These are phyloP conservation scores for Evansstolkia leycettana DNA, from an alignment of 495 filamentous ascomycete species.

Conservation along the genomic window DNA sequence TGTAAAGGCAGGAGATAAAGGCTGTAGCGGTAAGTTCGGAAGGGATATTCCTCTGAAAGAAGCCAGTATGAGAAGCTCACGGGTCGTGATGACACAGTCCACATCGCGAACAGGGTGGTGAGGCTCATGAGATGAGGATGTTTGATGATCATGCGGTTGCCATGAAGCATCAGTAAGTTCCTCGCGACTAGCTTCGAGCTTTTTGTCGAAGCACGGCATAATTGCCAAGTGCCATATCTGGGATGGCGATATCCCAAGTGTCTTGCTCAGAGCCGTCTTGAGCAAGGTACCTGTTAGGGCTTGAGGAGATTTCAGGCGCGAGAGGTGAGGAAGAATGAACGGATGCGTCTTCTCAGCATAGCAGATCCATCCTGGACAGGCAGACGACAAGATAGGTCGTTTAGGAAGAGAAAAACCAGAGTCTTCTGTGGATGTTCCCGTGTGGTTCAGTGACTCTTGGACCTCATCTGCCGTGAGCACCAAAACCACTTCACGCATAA, in stretches of 20 bases:
- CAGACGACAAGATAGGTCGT: conserved; percentile 73
- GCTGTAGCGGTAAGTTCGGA: conserved; percentile 48
- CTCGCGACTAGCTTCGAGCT: conserved; percentile 85
- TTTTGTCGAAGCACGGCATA: conserved; percentile 99
- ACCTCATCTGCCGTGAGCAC: conserved; percentile 75
- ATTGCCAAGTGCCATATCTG: conserved; percentile 87
- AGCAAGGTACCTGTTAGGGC: conserved; percentile 80
- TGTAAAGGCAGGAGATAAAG: conserved; percentile 22
- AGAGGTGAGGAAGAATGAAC: conserved; percentile 82
- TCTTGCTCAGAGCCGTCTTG: conserved; percentile 67
- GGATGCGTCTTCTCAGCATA: conserved; percentile 97
- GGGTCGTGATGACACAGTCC: conserved; percentile 93
- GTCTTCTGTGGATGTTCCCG: conserved; percentile 8
- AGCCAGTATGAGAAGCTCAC: conserved; percentile 81
- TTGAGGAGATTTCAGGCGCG: conserved; percentile 84
- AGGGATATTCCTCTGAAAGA: conserved; percentile 65
- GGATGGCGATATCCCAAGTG: conserved; percentile 56
- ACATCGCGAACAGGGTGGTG: conserved; percentile 65
- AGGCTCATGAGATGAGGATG: conserved; percentile 11
- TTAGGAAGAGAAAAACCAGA: conserved; percentile 27
- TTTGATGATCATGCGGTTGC: conserved; percentile 17
- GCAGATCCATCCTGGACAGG: conserved; percentile 96
- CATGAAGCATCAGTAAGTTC: conserved; percentile 80
- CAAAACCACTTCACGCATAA: conserved; percentile 62
- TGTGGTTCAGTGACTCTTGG: conserved; percentile 23